These are phyloP conservation scores for Brachypodium distachyon DNA, from an alignment of 202 grass and related monocot genomes.

Conservation along the genomic window DNA sequence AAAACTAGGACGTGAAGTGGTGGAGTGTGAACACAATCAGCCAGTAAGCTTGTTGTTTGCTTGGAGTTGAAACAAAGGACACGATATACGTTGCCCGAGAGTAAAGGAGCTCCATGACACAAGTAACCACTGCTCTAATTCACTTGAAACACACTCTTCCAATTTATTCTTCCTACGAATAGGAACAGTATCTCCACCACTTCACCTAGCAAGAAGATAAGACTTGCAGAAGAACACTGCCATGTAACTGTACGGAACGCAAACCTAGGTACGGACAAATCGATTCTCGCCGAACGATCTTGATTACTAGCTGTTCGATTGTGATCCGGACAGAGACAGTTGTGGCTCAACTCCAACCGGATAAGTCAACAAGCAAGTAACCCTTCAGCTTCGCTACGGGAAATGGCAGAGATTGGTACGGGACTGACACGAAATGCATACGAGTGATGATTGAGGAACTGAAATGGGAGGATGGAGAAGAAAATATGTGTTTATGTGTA, in stretches of 20 bases:
- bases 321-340: not conserved
- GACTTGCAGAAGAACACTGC: not conserved
- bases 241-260: not conserved
- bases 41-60: not conserved
- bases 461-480: not conserved
- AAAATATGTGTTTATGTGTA: not conserved
- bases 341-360: not conserved
- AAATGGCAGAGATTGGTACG: not conserved
- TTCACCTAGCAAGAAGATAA: not conserved
- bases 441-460: not conserved
- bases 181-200: not conserved
- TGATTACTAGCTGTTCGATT: not conserved
- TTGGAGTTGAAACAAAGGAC: conserved; percentile 29
- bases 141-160: not conserved
- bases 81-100: not conserved
- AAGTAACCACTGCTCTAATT: not conserved
- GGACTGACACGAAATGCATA: not conserved
- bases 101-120: conserved; percentile 3
- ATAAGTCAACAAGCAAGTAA: not conserved
- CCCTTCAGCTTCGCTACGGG: not conserved
- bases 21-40: not conserved
- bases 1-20: not conserved
- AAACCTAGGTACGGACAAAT: not conserved
- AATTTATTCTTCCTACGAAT: too few species aligned
- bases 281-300: not conserved